Conservation (phyloP, 2,329 filamentous ascomycete species). For the Diaporthe nobilis region DNA sequence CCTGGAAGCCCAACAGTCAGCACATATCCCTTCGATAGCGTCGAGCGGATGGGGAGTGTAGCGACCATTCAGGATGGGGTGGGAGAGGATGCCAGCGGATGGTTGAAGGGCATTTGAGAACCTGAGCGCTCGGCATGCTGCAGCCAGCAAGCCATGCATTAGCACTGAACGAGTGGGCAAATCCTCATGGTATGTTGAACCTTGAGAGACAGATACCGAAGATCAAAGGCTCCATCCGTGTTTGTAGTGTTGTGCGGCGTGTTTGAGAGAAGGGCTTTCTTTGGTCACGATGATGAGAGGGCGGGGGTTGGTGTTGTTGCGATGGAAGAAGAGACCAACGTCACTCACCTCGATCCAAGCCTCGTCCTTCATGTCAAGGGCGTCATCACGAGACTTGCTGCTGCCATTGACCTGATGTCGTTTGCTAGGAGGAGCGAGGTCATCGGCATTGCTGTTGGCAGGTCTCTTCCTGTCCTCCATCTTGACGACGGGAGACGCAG, state of each 20-base stretch:
- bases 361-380: slow-evolving; percentile 70
- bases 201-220: slow-evolving; percentile 47
- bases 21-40: slow-evolving; percentile 47
- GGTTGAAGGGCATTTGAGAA: slow-evolving; percentile 41
- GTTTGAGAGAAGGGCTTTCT: slow-evolving; percentile 13
- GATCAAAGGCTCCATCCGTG: slow-evolving; percentile 40
- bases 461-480: slow-evolving; percentile 99
- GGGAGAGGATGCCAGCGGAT: slow-evolving; percentile 39
- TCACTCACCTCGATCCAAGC: slow-evolving; percentile 77
- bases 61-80: slow-evolving; percentile 41
- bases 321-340: slow-evolving; percentile 49
- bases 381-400: slow-evolving; percentile 69
- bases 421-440: slow-evolving; percentile 90
- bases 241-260: slow-evolving; percentile 7
- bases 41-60: slow-evolving; percentile 45
- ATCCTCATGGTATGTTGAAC: slow-evolving; percentile 44
- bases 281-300: slow-evolving; percentile 13
- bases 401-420: slow-evolving; percentile 90
- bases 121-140: slow-evolving; percentile 57
- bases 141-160: slow-evolving; percentile 61
- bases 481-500: slow-evolving; percentile 88
- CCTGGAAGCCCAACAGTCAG: slow-evolving; percentile 68
- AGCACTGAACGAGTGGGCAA: slow-evolving; percentile 54
- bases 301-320: neutral
- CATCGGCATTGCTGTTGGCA: slow-evolving; percentile 83